Evolutionary conservation across 257 asterid genomes (phyloP).

Genomic region (Primulina tabacum): DNA sequence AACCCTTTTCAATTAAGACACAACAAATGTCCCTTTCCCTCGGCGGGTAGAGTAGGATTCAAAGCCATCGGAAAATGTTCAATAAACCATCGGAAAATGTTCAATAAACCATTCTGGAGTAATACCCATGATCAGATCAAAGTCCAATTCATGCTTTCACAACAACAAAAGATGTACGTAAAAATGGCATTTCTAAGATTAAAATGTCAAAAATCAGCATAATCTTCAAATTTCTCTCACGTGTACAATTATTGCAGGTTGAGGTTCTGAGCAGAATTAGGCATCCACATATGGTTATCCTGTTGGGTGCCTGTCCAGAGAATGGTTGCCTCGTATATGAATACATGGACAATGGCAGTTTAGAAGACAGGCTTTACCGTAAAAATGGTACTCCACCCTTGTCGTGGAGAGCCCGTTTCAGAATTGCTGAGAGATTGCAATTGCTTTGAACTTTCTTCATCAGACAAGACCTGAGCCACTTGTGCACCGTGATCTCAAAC

Average conservation of each 20-base stretch:
- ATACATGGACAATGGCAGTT: constrained; percentile 79
- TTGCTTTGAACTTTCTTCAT: constrained; percentile 49
- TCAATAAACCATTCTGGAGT: too few relatives aligned
- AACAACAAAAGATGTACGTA: too few relatives aligned
- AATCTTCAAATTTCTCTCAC: neutral
- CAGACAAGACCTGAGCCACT: constrained; percentile 48
- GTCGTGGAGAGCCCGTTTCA: constrained; percentile 68
- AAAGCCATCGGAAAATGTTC: too few relatives aligned
- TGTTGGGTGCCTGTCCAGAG: constrained; percentile 92
- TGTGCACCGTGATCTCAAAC: constrained; percentile 52
- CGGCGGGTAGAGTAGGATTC: too few relatives aligned
- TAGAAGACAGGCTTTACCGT: constrained; percentile 76
- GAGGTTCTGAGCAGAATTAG: constrained; percentile 82
- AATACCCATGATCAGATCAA: too few relatives aligned
- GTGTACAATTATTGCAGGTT: constrained; percentile 42
- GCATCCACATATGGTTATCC: constrained; percentile 94
- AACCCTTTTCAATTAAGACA: too few relatives aligned
- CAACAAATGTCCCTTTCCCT: too few relatives aligned
- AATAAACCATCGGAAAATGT: too few relatives aligned
- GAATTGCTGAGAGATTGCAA: constrained; percentile 66
- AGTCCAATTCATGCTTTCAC: constrained; percentile 3
- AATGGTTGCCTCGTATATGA: constrained; percentile 93
- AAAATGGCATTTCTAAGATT: too few relatives aligned
- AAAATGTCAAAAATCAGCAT: too few relatives aligned
- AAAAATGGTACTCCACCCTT: constrained; percentile 46